Percentiles rank a stretch among this genome's conserved stretches.
These are phyloP conservation scores for Claviceps quebecensis DNA, from an alignment of 2,329 filamentous ascomycete species.

Conservation along the genomic window DNA sequence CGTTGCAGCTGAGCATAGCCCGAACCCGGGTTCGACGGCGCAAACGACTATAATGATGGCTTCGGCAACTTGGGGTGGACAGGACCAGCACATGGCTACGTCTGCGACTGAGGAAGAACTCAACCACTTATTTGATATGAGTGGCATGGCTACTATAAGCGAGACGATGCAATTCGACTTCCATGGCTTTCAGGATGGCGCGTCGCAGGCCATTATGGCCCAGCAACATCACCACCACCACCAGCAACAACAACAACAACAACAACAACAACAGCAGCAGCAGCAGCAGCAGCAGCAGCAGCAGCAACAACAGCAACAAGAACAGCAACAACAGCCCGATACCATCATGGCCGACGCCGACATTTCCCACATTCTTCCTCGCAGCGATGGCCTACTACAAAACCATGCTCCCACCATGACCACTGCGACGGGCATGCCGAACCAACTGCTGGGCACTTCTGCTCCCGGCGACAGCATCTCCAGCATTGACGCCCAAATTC, in stretches of 20 bases:
- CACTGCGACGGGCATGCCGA: slow-evolving; percentile 32
- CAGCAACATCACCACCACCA: slow-evolving; percentile 14
- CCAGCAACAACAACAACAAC: slow-evolving; percentile 9
- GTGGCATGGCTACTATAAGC: slow-evolving; percentile 35
- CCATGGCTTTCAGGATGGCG: slow-evolving; percentile 33
- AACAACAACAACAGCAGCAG: slow-evolving; percentile 10
- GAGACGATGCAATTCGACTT: slow-evolving; percentile 48
- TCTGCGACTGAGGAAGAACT: slow-evolving; percentile 43
- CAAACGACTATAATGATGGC: slow-evolving; percentile 30
- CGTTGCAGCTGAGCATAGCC: neutral
- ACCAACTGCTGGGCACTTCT: slow-evolving; percentile 27
- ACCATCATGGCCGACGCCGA: slow-evolving; percentile 22
- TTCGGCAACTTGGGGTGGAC: slow-evolving; percentile 38
- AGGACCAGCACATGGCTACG: slow-evolving; percentile 39
- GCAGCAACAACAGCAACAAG: neutral
- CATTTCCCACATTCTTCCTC: slow-evolving; percentile 16
- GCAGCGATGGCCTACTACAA: slow-evolving; percentile 24
- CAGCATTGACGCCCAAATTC: slow-evolving; percentile 51
- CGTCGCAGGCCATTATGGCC: slow-evolving; percentile 19
- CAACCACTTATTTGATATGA: slow-evolving; percentile 50
- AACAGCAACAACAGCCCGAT: slow-evolving; percentile 18
- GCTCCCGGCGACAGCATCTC: slow-evolving; percentile 37
- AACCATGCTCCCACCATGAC: slow-evolving; percentile 32
- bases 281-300: slow-evolving; percentile 11
- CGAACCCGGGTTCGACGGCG: neutral